Base-by-base conservation (phyloP, 192 early-diverging fungal species). In the Irineochytrium annulatum region DNA sequence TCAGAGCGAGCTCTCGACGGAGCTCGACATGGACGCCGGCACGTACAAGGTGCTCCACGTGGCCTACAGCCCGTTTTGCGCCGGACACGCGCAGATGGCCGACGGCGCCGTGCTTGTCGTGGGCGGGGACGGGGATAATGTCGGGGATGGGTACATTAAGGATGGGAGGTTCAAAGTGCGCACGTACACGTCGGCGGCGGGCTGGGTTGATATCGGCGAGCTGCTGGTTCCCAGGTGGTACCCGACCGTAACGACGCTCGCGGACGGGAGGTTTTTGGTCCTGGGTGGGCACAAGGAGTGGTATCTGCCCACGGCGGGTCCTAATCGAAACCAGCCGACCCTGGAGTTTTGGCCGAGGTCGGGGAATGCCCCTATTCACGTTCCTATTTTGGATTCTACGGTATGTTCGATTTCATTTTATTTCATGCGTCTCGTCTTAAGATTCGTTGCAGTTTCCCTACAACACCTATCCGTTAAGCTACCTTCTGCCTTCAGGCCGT, bases 1-100 rank as follows among this genome's bases (percentile, higher is more conserved):
- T 3, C 27, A 14, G 0, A 55, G 55, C 20, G 28, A 39, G 27
- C 26, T 51, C 6, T 20, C 57, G 17, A 58, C 57, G 16, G 24
- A 35, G 0, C 43, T 65, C n/a, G 63, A 65, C 56, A 19, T 55
- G 1, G 48, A 57, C 22, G 43, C 32, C 16, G 63, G 63, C 19
- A 31, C 28, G 4, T 31, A 13, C 22, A 28, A 13, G n/a, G 13
- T 28, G 14, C 29, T 46, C 17, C 55, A 55, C 16, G 6, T 58
- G 14, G 14, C 14, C 28, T 57, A 11, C 20, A 54, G 58, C 52
- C 13, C 34, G 30, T 54, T 59, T 56, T 59, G 48, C 20, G 52
- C 58, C 13, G 58, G 58, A 20, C 54, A 56, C 26, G 58, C 58
- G 27, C 58, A 59, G 28, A 59, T 59, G 58, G 58, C 58, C 6